Base-by-base conservation (phyloP, 805 yeast species). In the Jamesozyma spencerorum region DNA sequence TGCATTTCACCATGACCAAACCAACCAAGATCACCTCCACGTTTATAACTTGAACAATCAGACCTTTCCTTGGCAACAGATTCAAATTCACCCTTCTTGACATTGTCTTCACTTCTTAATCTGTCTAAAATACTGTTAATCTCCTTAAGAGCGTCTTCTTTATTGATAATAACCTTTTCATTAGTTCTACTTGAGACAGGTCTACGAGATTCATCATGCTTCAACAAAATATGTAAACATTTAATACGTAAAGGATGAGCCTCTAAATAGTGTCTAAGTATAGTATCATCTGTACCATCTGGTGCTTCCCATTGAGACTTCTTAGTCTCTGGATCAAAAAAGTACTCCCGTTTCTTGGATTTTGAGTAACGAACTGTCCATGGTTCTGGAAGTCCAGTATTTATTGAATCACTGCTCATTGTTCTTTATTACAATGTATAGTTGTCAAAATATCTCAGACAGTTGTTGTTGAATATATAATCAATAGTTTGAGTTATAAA, bases 1-100 rank as follows among this genome's bases (percentile, higher is more conserved):
- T 92, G 97, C 98, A 92, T 92, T 52, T 81, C 87, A 31, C 96
- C 96, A 45, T 72, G 77, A 18, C 83, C 85, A 57, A 92, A 92
- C 55, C 66, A 77, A 0, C 98, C 97, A 52, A 92, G 69, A 60
- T 92, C 98, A 35, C 98, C 98, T 17, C 87, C 86, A 54, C 84
- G 79, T 36, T 81, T 68, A 53, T 83, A 94, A 10, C 94, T 81
- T 14, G 84, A 75, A 62, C 97, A 87, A 58, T 90, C 98, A 47
- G 94, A 81, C 58, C 85, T 92, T 2, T 86, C 77, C 29, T 68
- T 58, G 0, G 97, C 97, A 44, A 92, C 64, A 34, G 83, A 81
- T 26, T 74, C 74, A 34, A 92, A 72, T 10, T 36, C 37, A 17
- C 43, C 43, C 18, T 33, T 33, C 31, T 34, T 33, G 11, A 22